Base-by-base conservation (phyloP, 2,329 filamentous ascomycete species). In the Geosmithia morbida region DNA sequence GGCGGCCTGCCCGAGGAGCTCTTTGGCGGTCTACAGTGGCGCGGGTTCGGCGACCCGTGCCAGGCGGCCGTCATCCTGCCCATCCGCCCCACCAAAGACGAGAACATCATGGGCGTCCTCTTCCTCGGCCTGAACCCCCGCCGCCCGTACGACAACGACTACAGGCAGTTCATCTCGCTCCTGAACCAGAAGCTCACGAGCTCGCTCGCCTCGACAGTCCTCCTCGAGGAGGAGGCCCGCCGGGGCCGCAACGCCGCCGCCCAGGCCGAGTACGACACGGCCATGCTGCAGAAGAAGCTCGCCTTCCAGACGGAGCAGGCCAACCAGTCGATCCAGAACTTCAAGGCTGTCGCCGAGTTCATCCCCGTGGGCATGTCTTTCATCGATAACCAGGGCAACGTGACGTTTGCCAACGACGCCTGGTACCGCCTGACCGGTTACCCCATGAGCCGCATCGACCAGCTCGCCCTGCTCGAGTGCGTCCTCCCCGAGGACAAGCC, bases 291-390 rank as follows among this genome's bases (percentile, higher is more conserved):
- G 16, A 72, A 81, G 53, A 77, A 83, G 55, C 66, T 87, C 22
- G 79, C 76, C 16, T 71, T 74, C 29, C 68, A 70, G 55, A 73
- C 67, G 11, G 66, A 68, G 48, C 68, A 74, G 52, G 64, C 69
- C 2, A 66, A 65, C n/a, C 65, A 71, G 49, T 70, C 74, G 43
- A 76, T 83, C 48, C 75, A 77, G 30, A 76, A 79, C 48, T 86
- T 87, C 53, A 79, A 79, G 7, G 70, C 77, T 5, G 81, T 87
- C 62, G 79, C 83, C 2, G 81, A 86, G 54, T 81, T 86, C 46
- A 79, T 84, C 2, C 84, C 84, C 0, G 79, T 85, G 1, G 84
- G 83, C 17, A 81, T 87, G 64, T 85, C 81, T 55, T 83, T 87
- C 49, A 77, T 80, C 11, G 75, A 84, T 55, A 68, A 71, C 2